A percentile compares a stretch with the other conserved stretches of the same genome.
phyloP scores from a whole-genome alignment of 768 basidiomycete species.

The Symmetrospora coprosmae region DNA sequence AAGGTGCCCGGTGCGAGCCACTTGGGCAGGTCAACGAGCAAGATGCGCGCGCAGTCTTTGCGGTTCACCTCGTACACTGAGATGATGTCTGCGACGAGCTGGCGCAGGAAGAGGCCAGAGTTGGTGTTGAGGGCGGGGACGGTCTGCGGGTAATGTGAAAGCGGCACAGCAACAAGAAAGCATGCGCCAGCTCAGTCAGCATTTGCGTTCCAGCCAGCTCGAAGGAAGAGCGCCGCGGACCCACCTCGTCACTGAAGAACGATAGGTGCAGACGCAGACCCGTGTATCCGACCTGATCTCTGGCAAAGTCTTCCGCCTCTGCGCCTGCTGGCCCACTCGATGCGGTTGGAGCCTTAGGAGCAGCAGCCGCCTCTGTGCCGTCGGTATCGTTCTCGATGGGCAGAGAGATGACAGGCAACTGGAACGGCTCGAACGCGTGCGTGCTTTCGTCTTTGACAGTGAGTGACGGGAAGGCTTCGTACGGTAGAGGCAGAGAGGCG shows the following conservation, averaged over 20 bases:
- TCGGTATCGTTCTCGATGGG: conserved; percentile 12
- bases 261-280: conserved; percentile 1
- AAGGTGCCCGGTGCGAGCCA: conserved; percentile 75
- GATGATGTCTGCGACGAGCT: conserved; percentile 58
- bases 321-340: neutral
- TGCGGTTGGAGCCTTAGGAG: neutral
- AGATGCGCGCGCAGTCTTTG: conserved; percentile 76
- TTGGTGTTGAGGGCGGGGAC: neutral
- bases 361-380: neutral
- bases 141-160: too few relatives aligned
- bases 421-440: neutral
- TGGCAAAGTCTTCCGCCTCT: neutral
- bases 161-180: neutral
- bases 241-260: conserved; percentile 11
- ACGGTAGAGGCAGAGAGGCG: neutral
- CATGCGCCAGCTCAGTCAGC: neutral
- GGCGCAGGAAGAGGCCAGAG: conserved; percentile 43
- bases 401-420: conserved; percentile 11
- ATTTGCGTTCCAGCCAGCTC: neutral
- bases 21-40: conserved; percentile 42
- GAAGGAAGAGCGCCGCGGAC: neutral
- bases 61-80: conserved; percentile 90
- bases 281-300: conserved; percentile 10
- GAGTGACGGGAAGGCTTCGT: conserved; percentile 1
- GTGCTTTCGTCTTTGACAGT: neutral